Evolutionary conservation across 768 basidiomycete species (phyloP).

Genomic region (Lyophyllum semitale): DNA sequence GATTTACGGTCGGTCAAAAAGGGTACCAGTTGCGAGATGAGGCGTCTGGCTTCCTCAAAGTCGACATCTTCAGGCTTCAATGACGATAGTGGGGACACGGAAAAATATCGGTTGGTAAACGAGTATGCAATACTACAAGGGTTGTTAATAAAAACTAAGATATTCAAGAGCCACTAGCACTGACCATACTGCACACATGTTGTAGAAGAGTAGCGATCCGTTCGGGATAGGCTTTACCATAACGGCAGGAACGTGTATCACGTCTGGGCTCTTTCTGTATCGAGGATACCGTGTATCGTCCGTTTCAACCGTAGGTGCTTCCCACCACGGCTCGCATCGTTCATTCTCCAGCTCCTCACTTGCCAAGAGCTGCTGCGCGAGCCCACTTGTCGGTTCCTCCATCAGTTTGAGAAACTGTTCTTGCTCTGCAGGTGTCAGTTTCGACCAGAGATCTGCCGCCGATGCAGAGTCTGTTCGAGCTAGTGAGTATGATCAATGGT

Average conservation of each 20-base stretch:
- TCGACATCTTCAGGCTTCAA: constrained; percentile 42
- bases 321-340: constrained; percentile 77
- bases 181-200: constrained; percentile 68
- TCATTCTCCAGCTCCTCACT: constrained; percentile 54
- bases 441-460: constrained; percentile 58
- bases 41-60: constrained; percentile 42
- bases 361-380: constrained; percentile 60
- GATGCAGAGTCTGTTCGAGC: constrained; percentile 50
- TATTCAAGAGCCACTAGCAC: constrained; percentile 24
- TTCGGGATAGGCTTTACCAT: constrained; percentile 41
- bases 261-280: constrained; percentile 40
- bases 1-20: constrained; percentile 67
- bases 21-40: constrained; percentile 58
- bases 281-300: constrained; percentile 11
- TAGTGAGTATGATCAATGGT: neutral
- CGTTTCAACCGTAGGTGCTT: constrained; percentile 26
- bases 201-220: constrained; percentile 59
- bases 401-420: constrained; percentile 60
- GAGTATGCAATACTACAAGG: constrained; percentile 63
- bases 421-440: constrained; percentile 61
- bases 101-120: constrained; percentile 64
- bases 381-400: constrained; percentile 60
- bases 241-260: constrained; percentile 47
- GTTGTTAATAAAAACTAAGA: constrained; percentile 3
- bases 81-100: constrained; percentile 56